These are phyloP conservation scores for Geotrichum restrictum DNA, from an alignment of 1,139 yeast species.

Conservation along the genomic window DNA sequence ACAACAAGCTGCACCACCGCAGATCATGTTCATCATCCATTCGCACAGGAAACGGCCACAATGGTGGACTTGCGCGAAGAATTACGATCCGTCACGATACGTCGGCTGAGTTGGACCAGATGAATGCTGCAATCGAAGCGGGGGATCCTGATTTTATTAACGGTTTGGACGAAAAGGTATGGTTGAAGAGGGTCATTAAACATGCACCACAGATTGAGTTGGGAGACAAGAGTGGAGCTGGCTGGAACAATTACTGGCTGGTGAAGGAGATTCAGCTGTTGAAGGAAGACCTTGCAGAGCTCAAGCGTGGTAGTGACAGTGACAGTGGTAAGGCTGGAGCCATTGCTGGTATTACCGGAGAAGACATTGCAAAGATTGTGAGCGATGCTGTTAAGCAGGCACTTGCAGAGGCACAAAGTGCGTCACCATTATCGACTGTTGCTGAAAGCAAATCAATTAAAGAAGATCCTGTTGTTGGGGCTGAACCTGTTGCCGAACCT, in stretches of 20 bases:
- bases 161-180: constrained; percentile 41
- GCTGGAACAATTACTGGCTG: constrained; percentile 62
- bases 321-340: not conserved
- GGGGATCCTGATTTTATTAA: constrained; percentile 67
- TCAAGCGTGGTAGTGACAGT: not conserved
- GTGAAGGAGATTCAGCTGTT: constrained; percentile 42
- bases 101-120: constrained; percentile 38
- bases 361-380: not conserved
- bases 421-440: too few relatives aligned
- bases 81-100: constrained; percentile 8
- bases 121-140: constrained; percentile 45
- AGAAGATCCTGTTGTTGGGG: too few relatives aligned
- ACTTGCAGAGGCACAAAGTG: not conserved
- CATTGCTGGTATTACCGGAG: not conserved
- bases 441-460: too few relatives aligned
- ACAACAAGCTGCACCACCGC: not conserved
- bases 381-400: constrained; percentile 1
- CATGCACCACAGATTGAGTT: constrained; percentile 55
- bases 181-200: constrained; percentile 48
- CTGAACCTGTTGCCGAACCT: not conserved
- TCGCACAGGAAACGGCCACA: constrained; percentile 18
- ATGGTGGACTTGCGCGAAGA: not conserved
- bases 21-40: not conserved
- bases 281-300: not conserved
- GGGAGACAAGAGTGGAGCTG: constrained; percentile 55